Conservation (phyloP, 1,284 basidiomycete genomes). For the Malassezia obtusa region DNA sequence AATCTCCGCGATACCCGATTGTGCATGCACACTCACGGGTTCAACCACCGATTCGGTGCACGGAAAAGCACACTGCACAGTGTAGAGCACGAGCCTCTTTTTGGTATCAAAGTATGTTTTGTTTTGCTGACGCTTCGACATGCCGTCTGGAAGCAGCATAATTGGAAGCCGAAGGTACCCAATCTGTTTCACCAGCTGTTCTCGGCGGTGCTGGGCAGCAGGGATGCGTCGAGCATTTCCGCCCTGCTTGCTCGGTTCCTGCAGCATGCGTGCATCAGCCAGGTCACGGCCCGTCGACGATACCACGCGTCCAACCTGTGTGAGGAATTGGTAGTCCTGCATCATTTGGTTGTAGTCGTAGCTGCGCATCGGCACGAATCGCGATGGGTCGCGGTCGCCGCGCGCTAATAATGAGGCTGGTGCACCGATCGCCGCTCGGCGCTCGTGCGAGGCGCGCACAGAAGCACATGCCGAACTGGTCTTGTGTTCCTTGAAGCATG, state of each 20-base stretch:
- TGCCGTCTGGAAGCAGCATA: slow-evolving; percentile 17
- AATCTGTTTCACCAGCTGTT: slow-evolving; percentile 8
- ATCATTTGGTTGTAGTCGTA: slow-evolving; percentile 16
- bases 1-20: not conserved
- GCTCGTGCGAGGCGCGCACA: not conserved
- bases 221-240: not conserved
- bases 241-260: not conserved
- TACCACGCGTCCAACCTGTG: slow-evolving; percentile 13
- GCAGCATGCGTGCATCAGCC: slow-evolving; percentile 5
- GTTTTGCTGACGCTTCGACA: slow-evolving; percentile 10
- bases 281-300: slow-evolving; percentile 7
- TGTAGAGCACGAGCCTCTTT: slow-evolving; percentile 1
- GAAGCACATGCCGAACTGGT: not conserved
- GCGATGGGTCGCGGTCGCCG: not conserved
- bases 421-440: not conserved
- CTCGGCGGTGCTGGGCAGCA: slow-evolving; percentile 11
- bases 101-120: slow-evolving; percentile 8
- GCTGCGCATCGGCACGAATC: slow-evolving; percentile 10
- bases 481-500: slow-evolving; percentile 12
- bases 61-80: slow-evolving; percentile 4
- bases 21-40: not conserved
- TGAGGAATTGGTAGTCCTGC: slow-evolving; percentile 16
- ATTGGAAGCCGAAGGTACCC: slow-evolving; percentile 9
- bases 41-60: not conserved
- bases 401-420: not conserved